These are phyloP conservation scores for Pythium biforme DNA, from an alignment of 352 stramenopile genomes.

Conservation along the genomic window DNA sequence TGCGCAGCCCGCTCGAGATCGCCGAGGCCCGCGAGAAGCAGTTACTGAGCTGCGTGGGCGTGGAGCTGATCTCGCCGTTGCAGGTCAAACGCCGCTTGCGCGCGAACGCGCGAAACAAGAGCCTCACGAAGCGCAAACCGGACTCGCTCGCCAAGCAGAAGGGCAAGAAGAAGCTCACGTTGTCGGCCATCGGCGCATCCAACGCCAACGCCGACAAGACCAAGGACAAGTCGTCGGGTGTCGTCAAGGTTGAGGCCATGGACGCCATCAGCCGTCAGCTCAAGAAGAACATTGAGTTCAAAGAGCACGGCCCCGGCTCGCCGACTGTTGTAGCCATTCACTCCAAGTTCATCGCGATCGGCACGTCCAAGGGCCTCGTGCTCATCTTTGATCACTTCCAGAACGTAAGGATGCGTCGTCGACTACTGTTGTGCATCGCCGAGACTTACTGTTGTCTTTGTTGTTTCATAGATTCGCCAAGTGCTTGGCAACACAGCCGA, in stretches of 20 bases:
- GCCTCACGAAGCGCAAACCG: slow-evolving; percentile 37
- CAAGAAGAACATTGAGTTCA: slow-evolving; percentile 91
- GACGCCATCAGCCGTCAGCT: slow-evolving; percentile 88
- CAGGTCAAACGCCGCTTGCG: slow-evolving; percentile 80
- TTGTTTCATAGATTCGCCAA: slow-evolving; percentile 62
- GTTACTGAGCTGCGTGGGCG: slow-evolving; percentile 78
- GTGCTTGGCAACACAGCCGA: slow-evolving; percentile 86
- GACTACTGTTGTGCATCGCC: too few relatives aligned
- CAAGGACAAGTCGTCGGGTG: slow-evolving; percentile 51
- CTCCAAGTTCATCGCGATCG: slow-evolving; percentile 97
- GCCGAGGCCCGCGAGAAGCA: slow-evolving; percentile 78
- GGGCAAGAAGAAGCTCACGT: slow-evolving; percentile 47
- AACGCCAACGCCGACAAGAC: slow-evolving; percentile 31
- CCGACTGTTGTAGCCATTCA: slow-evolving; percentile 94
- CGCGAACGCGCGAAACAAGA: slow-evolving; percentile 57
- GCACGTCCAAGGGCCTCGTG: slow-evolving; percentile 92
- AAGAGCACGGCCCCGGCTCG: slow-evolving; percentile 86
- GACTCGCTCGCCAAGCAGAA: slow-evolving; percentile 30
- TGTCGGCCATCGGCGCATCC: slow-evolving; percentile 25
- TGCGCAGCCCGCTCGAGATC: slow-evolving; percentile 70
- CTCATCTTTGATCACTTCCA: slow-evolving; percentile 98
- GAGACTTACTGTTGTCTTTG: not conserved
- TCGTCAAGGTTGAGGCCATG: slow-evolving; percentile 90
- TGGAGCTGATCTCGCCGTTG: slow-evolving; percentile 78
- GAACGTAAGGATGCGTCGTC: too few relatives aligned